phyloP scores from a whole-genome alignment of 2,329 filamentous ascomycete species.

The Cladorrhinum sp. region DNA sequence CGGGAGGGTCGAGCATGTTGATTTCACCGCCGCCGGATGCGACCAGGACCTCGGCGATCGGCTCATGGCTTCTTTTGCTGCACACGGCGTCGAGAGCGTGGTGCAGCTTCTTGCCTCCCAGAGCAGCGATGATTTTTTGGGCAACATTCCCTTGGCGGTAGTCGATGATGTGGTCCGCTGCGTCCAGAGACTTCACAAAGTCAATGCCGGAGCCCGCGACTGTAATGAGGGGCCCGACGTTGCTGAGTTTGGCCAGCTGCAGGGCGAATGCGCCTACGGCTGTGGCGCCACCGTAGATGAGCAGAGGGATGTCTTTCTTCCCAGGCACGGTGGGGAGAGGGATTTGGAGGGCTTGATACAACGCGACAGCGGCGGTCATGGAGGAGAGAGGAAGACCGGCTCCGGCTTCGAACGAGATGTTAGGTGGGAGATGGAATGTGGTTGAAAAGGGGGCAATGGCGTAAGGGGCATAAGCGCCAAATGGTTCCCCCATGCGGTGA shows the following conservation, averaged over 20 bases:
- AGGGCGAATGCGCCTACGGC: conserved; percentile 57
- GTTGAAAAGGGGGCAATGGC: conserved; percentile 54
- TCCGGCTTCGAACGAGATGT: conserved; percentile 53
- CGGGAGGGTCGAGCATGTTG: conserved; percentile 18
- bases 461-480: conserved; percentile 61
- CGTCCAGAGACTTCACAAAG: conserved; percentile 19
- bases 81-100: conserved; percentile 16
- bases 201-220: conserved; percentile 20
- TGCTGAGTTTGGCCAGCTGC: conserved; percentile 46
- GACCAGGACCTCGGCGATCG: conserved; percentile 11
- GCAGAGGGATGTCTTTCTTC: conserved; percentile 16
- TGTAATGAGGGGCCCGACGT: conserved; percentile 13
- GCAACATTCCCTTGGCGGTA: conserved; percentile 20
- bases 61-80: conserved; percentile 4
- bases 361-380: conserved; percentile 50
- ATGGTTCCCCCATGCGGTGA: conserved; percentile 48
- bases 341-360: conserved; percentile 46
- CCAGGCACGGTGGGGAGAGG: conserved; percentile 47
- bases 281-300: conserved; percentile 51
- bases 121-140: conserved; percentile 9
- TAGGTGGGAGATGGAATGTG: conserved; percentile 52
- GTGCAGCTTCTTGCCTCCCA: conserved; percentile 12
- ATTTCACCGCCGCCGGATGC: conserved; percentile 17
- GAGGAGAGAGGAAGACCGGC: conserved; percentile 55
- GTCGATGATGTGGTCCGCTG: conserved; percentile 20